Evolutionary conservation across 2,329 filamentous ascomycete genomes (phyloP), one percentile per base, ranked within the genome.

Genomic region (Mollisia scopiformis): DNA sequence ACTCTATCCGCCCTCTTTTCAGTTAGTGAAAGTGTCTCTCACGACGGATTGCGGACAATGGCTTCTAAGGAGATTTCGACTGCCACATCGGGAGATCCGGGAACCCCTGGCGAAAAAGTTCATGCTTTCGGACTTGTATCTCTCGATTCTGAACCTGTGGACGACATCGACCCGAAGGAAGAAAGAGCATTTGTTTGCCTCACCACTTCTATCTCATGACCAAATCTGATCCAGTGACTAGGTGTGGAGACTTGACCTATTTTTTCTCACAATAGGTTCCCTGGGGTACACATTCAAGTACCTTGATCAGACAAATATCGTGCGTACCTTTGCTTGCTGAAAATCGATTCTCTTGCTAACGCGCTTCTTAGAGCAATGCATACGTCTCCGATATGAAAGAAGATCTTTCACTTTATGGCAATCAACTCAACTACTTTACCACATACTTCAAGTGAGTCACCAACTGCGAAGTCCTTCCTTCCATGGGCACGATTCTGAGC

Each of bases 331-430:
- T 11, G n/a, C 19, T 27, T n/a, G 23, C 6, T 41, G 16, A 19
- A 7, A 5, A 27, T 49, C 21, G 8, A 8, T 14, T 23, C 28
- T 5, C 27, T 35, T 31, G 2, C 10, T 30, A 23, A 11, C 10
- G n/a, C n/a, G n/a, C n/a, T n/a, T n/a, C n/a, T n/a, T n/a, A 54
- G 51, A 54, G 51, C 31, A 54, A 54, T 39, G 51, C 51, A 54
- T 54, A 54, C 33, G 51, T 54, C 2, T 54, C 51, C 16, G 51
- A 33, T 6, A 54, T 54, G 51, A 54, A 54, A 23, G 51, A 54
- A n/a, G 51, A 54, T 23, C 23, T 54, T 11, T 39, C 39, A 25
- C 51, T 54, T 21, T 54, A 39, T 25, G 51, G 51, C 2, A 54
- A 54, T 39, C 23, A 54, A n/a, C 51, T 54, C 11, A 54, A 54